A percentile compares a stretch with the other conserved stretches of the same genome.
Evolutionary conservation across 2,329 filamentous ascomycete genomes (phyloP).

Genomic region (Mollisia scopiformis): DNA sequence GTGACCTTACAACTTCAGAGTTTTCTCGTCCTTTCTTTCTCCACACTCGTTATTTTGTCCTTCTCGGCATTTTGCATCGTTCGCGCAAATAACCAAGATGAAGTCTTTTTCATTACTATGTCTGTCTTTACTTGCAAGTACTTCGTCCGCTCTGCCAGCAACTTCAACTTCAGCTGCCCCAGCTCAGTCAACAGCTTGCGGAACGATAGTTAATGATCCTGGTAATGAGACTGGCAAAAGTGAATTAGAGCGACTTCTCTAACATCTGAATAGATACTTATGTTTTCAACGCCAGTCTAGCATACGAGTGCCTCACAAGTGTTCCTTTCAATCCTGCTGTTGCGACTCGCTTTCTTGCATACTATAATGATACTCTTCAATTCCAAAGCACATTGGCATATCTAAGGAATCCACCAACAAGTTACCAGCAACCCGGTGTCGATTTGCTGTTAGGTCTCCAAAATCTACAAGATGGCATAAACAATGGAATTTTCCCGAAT

Average conservation of each 20-base stretch:
- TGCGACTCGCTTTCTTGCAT: slow-evolving; percentile 46
- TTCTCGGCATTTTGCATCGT: no score
- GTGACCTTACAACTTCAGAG: no score
- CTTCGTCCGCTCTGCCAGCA: no score
- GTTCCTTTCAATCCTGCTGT: slow-evolving; percentile 49
- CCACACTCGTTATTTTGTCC: no score
- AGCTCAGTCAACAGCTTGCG: slow-evolving; percentile 22
- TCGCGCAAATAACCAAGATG: no score
- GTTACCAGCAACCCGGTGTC: slow-evolving; percentile 49
- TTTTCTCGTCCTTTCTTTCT: no score
- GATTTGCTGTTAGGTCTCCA: slow-evolving; percentile 51
- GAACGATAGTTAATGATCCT: slow-evolving; percentile 18
- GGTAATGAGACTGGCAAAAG: background rate
- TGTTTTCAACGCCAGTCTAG: slow-evolving; percentile 28
- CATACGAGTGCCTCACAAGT: slow-evolving; percentile 45
- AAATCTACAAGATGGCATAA: slow-evolving; percentile 45
- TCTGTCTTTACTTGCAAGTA: no score
- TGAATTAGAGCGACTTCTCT: background rate
- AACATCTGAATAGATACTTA: slow-evolving; percentile 6
- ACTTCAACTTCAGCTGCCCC: slow-evolving; percentile 1
- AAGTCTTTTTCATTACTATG: no score
- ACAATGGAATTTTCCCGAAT: slow-evolving; percentile 45
- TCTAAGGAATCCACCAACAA: slow-evolving; percentile 52
- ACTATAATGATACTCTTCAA: slow-evolving; percentile 46
- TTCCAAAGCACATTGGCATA: slow-evolving; percentile 33